Evolutionary conservation across 176 grass and related monocot species (phyloP).

Genomic region (Dendrocalamus sinicus): DNA sequence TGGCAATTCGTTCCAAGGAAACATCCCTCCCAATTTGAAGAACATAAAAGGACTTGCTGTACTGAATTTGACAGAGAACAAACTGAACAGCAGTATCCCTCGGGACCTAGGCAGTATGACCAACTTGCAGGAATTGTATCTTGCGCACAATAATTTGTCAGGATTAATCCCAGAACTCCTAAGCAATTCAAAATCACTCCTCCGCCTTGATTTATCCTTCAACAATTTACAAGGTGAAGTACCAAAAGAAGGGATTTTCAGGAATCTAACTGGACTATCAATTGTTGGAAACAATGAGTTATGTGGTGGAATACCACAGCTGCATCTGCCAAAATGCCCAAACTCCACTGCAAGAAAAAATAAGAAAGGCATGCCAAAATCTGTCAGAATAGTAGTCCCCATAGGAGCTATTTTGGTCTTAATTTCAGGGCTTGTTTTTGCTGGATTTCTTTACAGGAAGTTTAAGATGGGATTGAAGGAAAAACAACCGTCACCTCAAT

Average conservation of each 20-base stretch:
- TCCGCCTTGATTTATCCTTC: conserved; percentile 39
- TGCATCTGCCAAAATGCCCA: not conserved
- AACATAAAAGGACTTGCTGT: conserved; percentile 28
- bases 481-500: not conserved
- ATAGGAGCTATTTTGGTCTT: not conserved
- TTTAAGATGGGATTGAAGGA: not conserved
- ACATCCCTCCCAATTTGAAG: conserved; percentile 32
- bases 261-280: conserved; percentile 41
- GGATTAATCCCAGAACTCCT: conserved; percentile 33
- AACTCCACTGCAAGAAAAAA: not conserved
- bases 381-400: not conserved
- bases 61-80: conserved; percentile 41
- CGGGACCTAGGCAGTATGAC: not conserved
- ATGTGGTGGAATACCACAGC: conserved; percentile 33
- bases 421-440: not conserved
- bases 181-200: not conserved
- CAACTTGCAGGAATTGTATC: conserved; percentile 13
- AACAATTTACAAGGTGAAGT: conserved; percentile 47
- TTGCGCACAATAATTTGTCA: conserved; percentile 41
- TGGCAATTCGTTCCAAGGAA: conserved; percentile 40
- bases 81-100: conserved; percentile 32
- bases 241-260: conserved; percentile 36
- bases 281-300: conserved; percentile 11
- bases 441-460: not conserved
- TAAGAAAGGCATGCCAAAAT: conserved; percentile 6